Evolutionary conservation across 2,329 filamentous ascomycete genomes (phyloP).

Genomic region (Elsinoe necatrix): DNA sequence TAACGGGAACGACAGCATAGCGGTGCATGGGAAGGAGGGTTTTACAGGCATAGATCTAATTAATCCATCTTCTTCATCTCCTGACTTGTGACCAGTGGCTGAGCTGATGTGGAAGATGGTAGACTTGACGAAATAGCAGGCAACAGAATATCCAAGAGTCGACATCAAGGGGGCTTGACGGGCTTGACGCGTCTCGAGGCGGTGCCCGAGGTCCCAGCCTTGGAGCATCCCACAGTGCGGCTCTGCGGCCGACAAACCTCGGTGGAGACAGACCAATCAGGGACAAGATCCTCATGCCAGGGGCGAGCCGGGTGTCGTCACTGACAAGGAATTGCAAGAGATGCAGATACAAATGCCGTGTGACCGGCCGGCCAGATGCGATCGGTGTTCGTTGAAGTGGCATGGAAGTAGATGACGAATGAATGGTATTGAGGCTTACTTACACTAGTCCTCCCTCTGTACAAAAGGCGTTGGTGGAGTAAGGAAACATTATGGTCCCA

Average conservation of each 20-base stretch:
- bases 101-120: background rate
- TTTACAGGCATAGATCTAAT: slow-evolving; percentile 4
- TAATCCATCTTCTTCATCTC: background rate
- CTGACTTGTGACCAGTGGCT: background rate
- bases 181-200: slow-evolving; percentile 11
- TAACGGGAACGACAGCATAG: background rate
- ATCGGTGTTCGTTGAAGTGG: background rate
- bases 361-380: too few species aligned
- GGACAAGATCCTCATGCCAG: background rate
- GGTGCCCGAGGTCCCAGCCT: background rate
- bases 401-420: background rate
- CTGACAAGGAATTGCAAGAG: background rate
- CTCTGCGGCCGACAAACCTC: background rate
- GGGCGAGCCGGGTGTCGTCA: slow-evolving; percentile 7
- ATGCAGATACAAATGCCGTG: background rate
- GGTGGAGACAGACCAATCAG: slow-evolving; percentile 10
- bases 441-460: too few species aligned
- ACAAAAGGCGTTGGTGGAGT: background rate
- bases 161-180: too few species aligned
- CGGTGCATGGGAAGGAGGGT: background rate
- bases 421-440: background rate
- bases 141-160: slow-evolving; percentile 8
- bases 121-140: background rate
- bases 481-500: too few species aligned
- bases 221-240: slow-evolving; percentile 1